phyloP scores from a whole-genome alignment of 306 rosid genomes.

The Quercus parvula region DNA sequence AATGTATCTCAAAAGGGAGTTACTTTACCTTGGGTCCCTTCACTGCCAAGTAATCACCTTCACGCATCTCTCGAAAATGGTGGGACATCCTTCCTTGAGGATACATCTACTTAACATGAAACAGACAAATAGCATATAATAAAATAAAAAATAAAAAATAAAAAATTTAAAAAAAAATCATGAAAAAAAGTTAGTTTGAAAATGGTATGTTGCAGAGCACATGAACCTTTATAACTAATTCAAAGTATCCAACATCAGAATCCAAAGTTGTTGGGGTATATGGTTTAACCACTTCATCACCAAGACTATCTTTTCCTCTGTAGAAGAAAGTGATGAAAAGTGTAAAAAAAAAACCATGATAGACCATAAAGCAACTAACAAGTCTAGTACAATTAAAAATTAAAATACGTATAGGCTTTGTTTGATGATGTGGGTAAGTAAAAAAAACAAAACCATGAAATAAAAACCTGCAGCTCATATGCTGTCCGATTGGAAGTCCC shows the following conservation, averaged over 20 bases:
- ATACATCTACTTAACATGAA: conserved; percentile 51
- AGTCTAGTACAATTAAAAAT: neutral
- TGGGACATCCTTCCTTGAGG: conserved; percentile 85
- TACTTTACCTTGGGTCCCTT: conserved; percentile 72
- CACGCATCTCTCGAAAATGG: conserved; percentile 65
- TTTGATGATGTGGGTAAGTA: neutral
- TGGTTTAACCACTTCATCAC: conserved; percentile 61
- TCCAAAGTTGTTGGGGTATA: conserved; percentile 86
- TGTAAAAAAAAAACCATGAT: neutral
- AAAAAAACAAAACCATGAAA: neutral
- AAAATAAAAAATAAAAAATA: conserved; percentile 3
- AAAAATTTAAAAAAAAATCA: neutral
- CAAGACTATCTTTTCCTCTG: conserved; percentile 64
- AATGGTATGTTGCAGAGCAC: neutral
- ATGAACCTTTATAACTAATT: conserved; percentile 65
- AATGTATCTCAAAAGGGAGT: neutral
- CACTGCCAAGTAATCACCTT: conserved; percentile 67
- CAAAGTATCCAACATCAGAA: conserved; percentile 71
- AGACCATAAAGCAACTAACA: neutral
- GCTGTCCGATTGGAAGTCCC: conserved; percentile 99
- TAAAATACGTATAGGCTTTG: neutral
- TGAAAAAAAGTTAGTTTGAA: neutral
- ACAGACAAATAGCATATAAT: neutral
- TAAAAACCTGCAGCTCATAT: conserved; percentile 96
- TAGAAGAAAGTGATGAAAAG: neutral